Base-by-base conservation (phyloP, 78 protist genomes). In the Tieghemostelium lacteum region DNA sequence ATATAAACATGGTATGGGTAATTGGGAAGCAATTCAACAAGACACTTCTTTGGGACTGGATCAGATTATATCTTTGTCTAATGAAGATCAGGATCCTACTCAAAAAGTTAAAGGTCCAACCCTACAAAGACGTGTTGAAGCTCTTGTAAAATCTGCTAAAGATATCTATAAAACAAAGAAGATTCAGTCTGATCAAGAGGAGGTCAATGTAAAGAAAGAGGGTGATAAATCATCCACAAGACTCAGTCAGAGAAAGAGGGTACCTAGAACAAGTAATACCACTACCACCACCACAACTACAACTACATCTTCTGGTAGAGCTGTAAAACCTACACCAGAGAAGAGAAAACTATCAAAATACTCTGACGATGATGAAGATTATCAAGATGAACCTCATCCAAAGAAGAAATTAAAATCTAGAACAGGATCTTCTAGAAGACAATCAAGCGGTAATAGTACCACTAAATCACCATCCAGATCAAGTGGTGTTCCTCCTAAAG, bases 11-110 rank as follows among this genome's bases (percentile, higher is more conserved):
- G 95, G 95, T 42, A 33, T 67, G 19, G 92, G 95, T 12, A 75
- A 72, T 39, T 92, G 91, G 80, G 89, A 92, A 24, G 33, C 73
- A 7, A 92, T 92, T 34, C 88, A 77, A 64, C 57, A 77, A 7
- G 94, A 91, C 34, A 37, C n/a, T 12, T 26, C 71, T 19, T 40
- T 83, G 3, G 91, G 91, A 2, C 69, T 83, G 45, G 91, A 72
- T 37, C 29, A 69, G 22, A 60, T 83, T 17, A 83, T 83, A 24
- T 39, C 52, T 20, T n/a, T 69, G 28, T 45, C 19, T 16, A 19
- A 37, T 6, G 66, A 78, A 50, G 73, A 58, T 22, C 26, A 31
- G 8, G 45, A 16, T 20, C 8, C 73, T 22, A 55, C 78, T 2
- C 26, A 29, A 29, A 83, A 83, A 70, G 36, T 83, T 14, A 83